Evolutionary conservation across 345 rosid species (phyloP), one percentile per base, ranked within the genome.

Genomic region (Lepidium africanum): DNA sequence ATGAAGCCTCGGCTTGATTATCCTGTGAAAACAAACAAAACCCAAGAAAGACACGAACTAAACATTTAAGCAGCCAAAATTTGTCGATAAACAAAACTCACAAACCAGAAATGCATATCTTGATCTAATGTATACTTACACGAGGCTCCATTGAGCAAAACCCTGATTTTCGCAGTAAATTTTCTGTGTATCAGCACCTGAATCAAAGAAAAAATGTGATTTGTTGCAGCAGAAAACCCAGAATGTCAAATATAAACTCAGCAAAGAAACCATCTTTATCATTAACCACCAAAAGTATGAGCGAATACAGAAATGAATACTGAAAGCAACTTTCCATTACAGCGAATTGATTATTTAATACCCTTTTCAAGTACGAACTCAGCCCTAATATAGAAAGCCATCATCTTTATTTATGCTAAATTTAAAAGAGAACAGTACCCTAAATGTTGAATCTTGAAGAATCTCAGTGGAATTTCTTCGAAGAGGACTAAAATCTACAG

Each of bases 1-100:
- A 79, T 15, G 76, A 68, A 47, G 78, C 77, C 79, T 74, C 79
- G 41, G 67, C 79, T 64, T 76, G 71, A 66, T 37, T 51, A 61
- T 71, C 80, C 85, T 76, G 45, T 58, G 16, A 42, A 46, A 42
- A 42, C 27, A 25, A 17, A 46, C 59, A 45, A 65, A 72, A 36
- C 10, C 43, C 1, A 42, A 7, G 0, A 37, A 45, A 55, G 45
- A 30, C 16, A 33, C 7, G 39, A 36, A 39, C 27, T 21, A 5
- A 27, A 40, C 46, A 39, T 36, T 51, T 7, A 30, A 42, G 52
- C 21, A 52, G 12, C 11, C 25, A 14, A 33, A 45, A n/a, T 3
- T 3, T 37, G 4, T 59, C 10, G 25, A 15, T 15, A 23, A 52
- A 52, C 49, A 65, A 15, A 19, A 64, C 19, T 57, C 32, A 67